Evolutionary conservation across 371 early-diverging fungal genomes (phyloP), one percentile per base, ranked within the genome.

Genomic region (Rhizopus delemar): DNA sequence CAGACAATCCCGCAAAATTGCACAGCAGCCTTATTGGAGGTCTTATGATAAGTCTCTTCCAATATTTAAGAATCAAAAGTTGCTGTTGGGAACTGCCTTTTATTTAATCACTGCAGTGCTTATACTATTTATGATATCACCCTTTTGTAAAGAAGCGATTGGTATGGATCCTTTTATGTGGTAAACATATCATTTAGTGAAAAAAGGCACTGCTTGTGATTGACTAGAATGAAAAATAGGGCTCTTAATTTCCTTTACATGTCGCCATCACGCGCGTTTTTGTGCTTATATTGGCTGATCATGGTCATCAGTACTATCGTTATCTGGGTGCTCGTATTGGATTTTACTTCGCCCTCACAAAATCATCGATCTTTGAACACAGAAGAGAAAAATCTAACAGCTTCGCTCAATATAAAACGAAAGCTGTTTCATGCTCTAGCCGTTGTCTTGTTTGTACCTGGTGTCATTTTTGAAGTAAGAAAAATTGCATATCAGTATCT

Each of bases 351-450:
- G 5, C 58, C 65, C 1, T 56, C 66, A 22, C n/a, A 41, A 0
- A 64, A 57, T 22, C 41, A 56, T 13, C 73, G 79, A 28, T 11
- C n/a, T 13, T 45, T n/a, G 11, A 57, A 41, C 9, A 51, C 32
- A 1, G 69, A 69, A 46, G 63, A 57, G 32, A 77, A 72, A 51
- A 41, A 36, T n/a, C 41, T 85, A 51, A 85, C 84, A 46, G 71
- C 70, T 35, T 62, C 86, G 3, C 61, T 88, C 34, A 88, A 88
- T 66, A 77, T 81, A 56, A 82, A 86, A 32, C 84, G 97, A 66
- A 97, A 97, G 70, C 80, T 90, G 53, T 96, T 90, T 67, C 97
- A 46, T 46, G 46, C 9, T 8, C 29, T 46, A 28, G 46, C 46
- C 8, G 46, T 28, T 29, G 9, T 46, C 22, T 13, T 46, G 16